These are phyloP conservation scores for Staphylotrichum longicolle DNA, from an alignment of 495 filamentous ascomycete species.

Conservation along the genomic window DNA sequence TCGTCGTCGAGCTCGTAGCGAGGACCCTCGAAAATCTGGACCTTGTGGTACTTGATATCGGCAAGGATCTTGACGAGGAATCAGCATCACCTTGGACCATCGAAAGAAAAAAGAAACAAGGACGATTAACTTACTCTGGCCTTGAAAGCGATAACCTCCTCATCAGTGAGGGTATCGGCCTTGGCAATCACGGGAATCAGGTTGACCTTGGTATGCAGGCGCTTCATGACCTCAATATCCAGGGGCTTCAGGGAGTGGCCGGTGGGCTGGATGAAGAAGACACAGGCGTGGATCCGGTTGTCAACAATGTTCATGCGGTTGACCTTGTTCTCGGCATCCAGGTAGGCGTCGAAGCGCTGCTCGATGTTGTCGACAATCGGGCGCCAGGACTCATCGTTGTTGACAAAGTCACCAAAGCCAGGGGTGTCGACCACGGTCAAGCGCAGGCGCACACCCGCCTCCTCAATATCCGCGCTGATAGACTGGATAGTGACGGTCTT, in stretches of 20 bases:
- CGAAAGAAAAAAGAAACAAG: not conserved
- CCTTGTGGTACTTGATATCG: conserved; percentile 92
- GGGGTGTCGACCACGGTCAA: conserved; percentile 97
- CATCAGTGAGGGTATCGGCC: conserved; percentile 94
- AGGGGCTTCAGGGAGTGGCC: conserved; percentile 99
- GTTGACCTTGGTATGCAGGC: conserved; percentile 99
- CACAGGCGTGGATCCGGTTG: conserved; percentile 96
- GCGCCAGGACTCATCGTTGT: conserved; percentile 99
- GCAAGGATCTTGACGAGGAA: conserved; percentile 72
- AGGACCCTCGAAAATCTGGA: conserved; percentile 98
- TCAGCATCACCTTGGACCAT: conserved; percentile 17
- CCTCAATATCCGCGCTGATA: conserved; percentile 97
- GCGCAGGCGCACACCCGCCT: conserved; percentile 96
- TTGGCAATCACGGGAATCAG: conserved; percentile 98
- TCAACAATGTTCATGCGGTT: conserved; percentile 99
- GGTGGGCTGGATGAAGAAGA: conserved; percentile 99
- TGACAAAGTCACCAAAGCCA: conserved; percentile 98
- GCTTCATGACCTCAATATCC: conserved; percentile 98
- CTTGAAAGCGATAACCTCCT: conserved; percentile 93
- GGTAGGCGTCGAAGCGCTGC: conserved; percentile 94
- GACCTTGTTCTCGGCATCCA: conserved; percentile 99
- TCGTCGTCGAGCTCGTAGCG: conserved; percentile 98
- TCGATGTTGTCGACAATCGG: conserved; percentile 99
- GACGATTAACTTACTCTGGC: conserved; percentile 65
- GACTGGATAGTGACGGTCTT: conserved; percentile 99